Evolutionary conservation across 1,284 basidiomycete genomes (phyloP).

Genomic region (Inonotus obliquus): DNA sequence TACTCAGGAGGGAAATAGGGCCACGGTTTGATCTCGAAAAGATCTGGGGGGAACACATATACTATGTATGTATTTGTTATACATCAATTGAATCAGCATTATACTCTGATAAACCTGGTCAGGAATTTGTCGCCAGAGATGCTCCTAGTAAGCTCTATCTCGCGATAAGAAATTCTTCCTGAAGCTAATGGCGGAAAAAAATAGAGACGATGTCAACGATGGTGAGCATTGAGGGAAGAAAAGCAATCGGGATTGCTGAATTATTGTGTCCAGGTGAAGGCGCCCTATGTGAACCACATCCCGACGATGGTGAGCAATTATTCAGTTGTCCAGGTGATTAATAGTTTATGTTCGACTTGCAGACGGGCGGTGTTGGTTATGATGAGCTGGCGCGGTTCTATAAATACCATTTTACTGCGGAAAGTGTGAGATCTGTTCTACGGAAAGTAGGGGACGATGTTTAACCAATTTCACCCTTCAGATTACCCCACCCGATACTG

Average conservation of each 20-base stretch:
- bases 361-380: conserved; percentile 39
- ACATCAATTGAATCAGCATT: neutral
- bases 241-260: conserved; percentile 1
- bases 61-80: conserved; percentile 29
- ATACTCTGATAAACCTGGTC: neutral
- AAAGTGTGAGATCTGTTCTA: conserved; percentile 22
- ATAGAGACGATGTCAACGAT: conserved; percentile 44
- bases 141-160: conserved; percentile 31
- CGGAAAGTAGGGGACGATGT: neutral
- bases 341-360: neutral
- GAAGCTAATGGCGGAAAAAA: neutral
- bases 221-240: conserved; percentile 25
- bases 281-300: conserved; percentile 46
- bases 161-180: neutral
- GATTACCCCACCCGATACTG: conserved; percentile 39
- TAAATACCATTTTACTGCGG: conserved; percentile 42
- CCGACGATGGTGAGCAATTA: conserved; percentile 32
- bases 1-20: conserved; percentile 35
- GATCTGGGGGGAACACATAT: conserved; percentile 41
- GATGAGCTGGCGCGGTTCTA: conserved; percentile 41
- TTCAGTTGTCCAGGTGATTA: neutral
- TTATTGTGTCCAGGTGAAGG: conserved; percentile 31
- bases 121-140: conserved; percentile 41
- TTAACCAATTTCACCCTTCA: conserved; percentile 17
- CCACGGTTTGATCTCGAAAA: conserved; percentile 41